Evolutionary conservation across 2,329 filamentous ascomycete genomes (phyloP).

Genomic region (Davidsoniella neocaledoniae): DNA sequence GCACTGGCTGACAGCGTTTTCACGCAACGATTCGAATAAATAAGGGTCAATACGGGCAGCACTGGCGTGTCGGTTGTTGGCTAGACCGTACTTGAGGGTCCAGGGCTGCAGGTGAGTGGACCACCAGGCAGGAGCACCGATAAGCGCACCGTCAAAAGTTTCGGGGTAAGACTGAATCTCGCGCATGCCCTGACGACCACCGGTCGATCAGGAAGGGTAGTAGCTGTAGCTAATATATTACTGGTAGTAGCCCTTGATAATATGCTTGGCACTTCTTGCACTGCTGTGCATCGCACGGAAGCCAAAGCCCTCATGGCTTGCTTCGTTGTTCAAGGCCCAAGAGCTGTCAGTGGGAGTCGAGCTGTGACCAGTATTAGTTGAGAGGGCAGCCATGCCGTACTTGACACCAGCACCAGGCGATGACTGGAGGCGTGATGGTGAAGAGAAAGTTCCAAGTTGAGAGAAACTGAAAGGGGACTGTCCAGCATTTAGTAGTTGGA

Average conservation of each 20-base stretch:
- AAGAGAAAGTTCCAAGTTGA: too few relatives aligned
- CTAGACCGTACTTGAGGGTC: slow-evolving; percentile 21
- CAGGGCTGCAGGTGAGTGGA: slow-evolving; percentile 27
- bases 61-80: slow-evolving; percentile 29
- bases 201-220: slow-evolving; percentile 33
- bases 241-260: slow-evolving; percentile 32
- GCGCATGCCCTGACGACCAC: slow-evolving; percentile 34
- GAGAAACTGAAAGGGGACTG: too few relatives aligned
- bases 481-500: too few relatives aligned
- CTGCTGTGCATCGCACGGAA: slow-evolving; percentile 30
- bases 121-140: slow-evolving; percentile 31
- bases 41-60: slow-evolving; percentile 26
- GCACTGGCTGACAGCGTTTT: slow-evolving; percentile 31
- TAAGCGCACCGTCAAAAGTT: slow-evolving; percentile 28
- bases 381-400: slow-evolving; percentile 26
- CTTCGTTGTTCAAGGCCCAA: slow-evolving; percentile 25
- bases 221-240: slow-evolving; percentile 21
- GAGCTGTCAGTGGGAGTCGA: slow-evolving; percentile 18
- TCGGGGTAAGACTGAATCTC: slow-evolving; percentile 28
- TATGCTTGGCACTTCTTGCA: slow-evolving; percentile 28
- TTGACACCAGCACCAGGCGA: slow-evolving; percentile 14
- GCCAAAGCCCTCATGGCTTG: slow-evolving; percentile 22
- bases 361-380: slow-evolving; percentile 28
- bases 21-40: slow-evolving; percentile 27
- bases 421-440: too few relatives aligned